Base-by-base conservation (phyloP, 371 early-diverging fungal species). In the Mortierella sp. region DNA sequence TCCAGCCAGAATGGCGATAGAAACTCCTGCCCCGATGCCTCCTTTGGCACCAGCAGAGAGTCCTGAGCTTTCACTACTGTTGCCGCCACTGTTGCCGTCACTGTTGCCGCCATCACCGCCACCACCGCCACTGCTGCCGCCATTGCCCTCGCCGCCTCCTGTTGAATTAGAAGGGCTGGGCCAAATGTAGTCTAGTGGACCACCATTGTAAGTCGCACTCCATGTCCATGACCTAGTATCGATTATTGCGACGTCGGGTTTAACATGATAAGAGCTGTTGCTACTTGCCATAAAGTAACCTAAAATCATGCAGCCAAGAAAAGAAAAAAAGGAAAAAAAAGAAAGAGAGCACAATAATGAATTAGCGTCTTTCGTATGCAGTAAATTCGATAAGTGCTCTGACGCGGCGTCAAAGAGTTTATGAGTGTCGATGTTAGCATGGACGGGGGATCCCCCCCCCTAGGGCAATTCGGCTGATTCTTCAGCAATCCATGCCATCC, bases 41-140 rank as follows among this genome's bases (percentile, higher is more conserved):
- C 70, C 84, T 38, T 84, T 84, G 50, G 79, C 84, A 14, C 84
- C 84, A 4, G 76, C 13, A n/a, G 84, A 84, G 8, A 84, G 74
- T 34, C 80, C 74, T 21, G 54, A n/a, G 34, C 42, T 42, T 24
- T 28, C 26, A 14, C 47, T 48, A 74, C 24, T 45, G 28, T 28
- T 31, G 9, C 5, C 11, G 34, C 50, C 48, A 19, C 21, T 68
- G 28, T 38, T 38, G 13, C 47, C 54, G 1, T 5, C 42, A 38
- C 5, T 38, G 28, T 50, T 52, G 11, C n/a, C 44, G n/a, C n/a
- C 7, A 19, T 21, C 38, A 34, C 24, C 47, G 76, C 14, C 11
- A 47, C 34, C 38, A 28, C n/a, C n/a, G n/a, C n/a, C n/a, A 74
- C 24, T 45, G 28, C 9, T n/a, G 24, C 54, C 54, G 7, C 24